A percentile compares a stretch with the other conserved stretches of the same genome.
phyloP scores from a whole-genome alignment of 2,329 filamentous ascomycete species.

The Trichoderma breve region DNA sequence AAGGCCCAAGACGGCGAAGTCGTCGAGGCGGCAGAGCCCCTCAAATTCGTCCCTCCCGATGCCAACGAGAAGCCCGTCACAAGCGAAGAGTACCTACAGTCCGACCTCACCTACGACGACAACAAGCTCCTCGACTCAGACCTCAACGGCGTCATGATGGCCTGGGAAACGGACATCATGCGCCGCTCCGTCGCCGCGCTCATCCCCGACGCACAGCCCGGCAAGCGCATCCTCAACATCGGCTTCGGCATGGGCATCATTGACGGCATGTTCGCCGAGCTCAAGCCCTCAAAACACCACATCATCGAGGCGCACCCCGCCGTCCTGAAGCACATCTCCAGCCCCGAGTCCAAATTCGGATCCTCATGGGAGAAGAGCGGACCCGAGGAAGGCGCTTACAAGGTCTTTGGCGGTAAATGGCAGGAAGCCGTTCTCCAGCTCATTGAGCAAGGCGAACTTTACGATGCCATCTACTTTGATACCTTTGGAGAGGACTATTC shows the following conservation, averaged over 20 bases:
- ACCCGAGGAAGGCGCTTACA: conserved; percentile 65
- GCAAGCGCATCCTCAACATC: conserved; percentile 75
- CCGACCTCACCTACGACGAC: conserved; percentile 61
- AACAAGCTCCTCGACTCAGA: conserved; percentile 70
- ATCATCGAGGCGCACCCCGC: conserved; percentile 83
- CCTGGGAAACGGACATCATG: conserved; percentile 89
- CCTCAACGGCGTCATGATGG: conserved; percentile 89
- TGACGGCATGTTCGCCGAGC: conserved; percentile 70
- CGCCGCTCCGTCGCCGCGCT: conserved; percentile 68
- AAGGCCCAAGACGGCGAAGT: conserved; percentile 29
- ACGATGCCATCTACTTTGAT: conserved; percentile 94
- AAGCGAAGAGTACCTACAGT: conserved; percentile 67
- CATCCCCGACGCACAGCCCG: conserved; percentile 44
- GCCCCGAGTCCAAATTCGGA: conserved; percentile 51
- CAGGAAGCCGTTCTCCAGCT: conserved; percentile 73
- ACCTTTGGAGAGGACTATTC: conserved; percentile 94
- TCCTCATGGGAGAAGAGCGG: conserved; percentile 52
- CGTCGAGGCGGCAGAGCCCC: conserved; percentile 33
- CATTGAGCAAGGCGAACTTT: conserved; percentile 64
- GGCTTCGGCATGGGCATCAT: conserved; percentile 92
- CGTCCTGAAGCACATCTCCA: conserved; percentile 64
- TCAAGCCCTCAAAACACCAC: conserved; percentile 68
- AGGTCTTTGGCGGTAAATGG: conserved; percentile 70
- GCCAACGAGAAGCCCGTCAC: conserved; percentile 50
- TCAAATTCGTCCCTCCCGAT: conserved; percentile 36